Base-by-base conservation (phyloP, 2,329 filamentous ascomycete genomes). In the Scedosporium dehoogii region DNA sequence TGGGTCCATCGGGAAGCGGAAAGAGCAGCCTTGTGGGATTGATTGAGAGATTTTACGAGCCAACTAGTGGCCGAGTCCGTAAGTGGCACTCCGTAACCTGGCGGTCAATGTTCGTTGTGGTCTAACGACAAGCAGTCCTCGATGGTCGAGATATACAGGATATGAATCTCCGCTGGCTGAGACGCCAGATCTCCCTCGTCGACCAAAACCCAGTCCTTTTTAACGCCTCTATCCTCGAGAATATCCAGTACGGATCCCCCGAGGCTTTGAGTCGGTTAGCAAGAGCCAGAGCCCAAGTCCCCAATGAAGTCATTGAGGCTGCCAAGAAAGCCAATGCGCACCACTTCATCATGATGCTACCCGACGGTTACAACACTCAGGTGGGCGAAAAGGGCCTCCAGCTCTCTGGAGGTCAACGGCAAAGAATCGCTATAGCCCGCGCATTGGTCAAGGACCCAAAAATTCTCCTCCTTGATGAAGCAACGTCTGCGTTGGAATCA, bases 401-500 rank as follows among this genome's bases (percentile, higher is more conserved):
- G 56, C 74, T 90, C 0, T 87, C 84, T 4, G 86, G 87, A 7
- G 86, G 86, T 1, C 86, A 89, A 67, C 80, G 85, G 60, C 87
- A 89, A 68, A 79, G 86, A 4, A 77, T 89, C 29, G 82, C 85
- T 1, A 88, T 89, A 65, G 86, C 86, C 1, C 79, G 86, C 23
- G 85, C 82, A 64, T 87, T 89, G 65, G 78, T 89, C 55, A 84
- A 84, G 27, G 76, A 85, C 62, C 85, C 86, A 0, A 77, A 76
- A 2, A 83, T 90, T 51, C 74, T 90, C 0, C 81, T 90, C 29
- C 75, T 90, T 1, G 87, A 90, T 65, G 87, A 90, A 70, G 86
- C 87, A 1, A 90, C 87, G 0, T 85, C 81, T 58, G 84, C 86
- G 1, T 69, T 79, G 10, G 76, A 79, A 46, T 74, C 76, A 1